Evolutionary conservation across 208 protist species (phyloP), one percentile per base, ranked within the genome.

Genomic region (Herpetomonas muscarum): DNA sequence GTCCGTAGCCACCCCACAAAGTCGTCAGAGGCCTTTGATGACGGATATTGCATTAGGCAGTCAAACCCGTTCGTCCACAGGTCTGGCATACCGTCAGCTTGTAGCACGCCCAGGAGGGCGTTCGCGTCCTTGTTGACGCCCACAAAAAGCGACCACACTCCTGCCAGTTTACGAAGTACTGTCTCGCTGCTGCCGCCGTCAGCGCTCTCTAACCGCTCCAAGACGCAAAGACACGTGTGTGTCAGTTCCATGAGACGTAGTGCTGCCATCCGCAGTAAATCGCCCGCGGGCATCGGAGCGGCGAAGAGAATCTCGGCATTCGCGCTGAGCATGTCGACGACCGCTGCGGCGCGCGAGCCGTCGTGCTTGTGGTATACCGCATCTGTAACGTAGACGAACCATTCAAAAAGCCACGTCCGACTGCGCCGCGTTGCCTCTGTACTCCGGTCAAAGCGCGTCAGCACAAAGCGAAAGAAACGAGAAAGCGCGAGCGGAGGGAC

Each of bases 351-450:
- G 31, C 61, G 60, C 2, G 54, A 37, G 26, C 52, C 53, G 5
- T 82, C 66, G 19, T 68, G 54, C 22, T 65, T 65, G 62, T 79
- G 71, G 37, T 76, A 85, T 1, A 44, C 55, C 21, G 45, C 41
- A 29, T 56, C 74, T 36, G 73, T 72, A n/a, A 90, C 30, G 58
- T 71, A 79, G 56, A 80, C 67, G 12, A 82, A 55, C 80, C 84
- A 91, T 54, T 87, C 80, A 44, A 81, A 86, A 13, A 91, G 52
- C 10, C 64, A 60, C 25, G 70, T 78, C 22, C 65, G 69, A 6
- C 59, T 37, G 22, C 37, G 55, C 48, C 66, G 69, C 29, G 60
- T 45, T 15, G 75, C 59, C 37, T 76, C 66, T 21, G 28, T 46
- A 24, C 72, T 60, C 5, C 55, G 26, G 25, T 72, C 53, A 31